Conservation (phyloP, 108 stramenopile species). For the Cyclotella baltica region DNA sequence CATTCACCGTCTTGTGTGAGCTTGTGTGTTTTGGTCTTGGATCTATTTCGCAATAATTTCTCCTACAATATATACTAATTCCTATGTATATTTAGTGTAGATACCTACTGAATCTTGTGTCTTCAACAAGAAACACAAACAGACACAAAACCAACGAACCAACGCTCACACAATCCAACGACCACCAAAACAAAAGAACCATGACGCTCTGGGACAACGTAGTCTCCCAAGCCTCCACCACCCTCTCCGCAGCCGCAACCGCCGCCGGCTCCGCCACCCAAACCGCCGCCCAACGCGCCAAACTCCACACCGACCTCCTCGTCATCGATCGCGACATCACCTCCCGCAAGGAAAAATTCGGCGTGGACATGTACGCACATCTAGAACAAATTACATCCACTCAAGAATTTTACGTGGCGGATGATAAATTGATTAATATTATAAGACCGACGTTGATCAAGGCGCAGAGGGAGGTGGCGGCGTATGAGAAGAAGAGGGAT, state of each 20-base stretch:
- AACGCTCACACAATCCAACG: too few relatives aligned
- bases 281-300: slow-evolving; percentile 65
- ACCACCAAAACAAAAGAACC: neutral
- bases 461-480: slow-evolving; percentile 83
- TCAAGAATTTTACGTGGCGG: slow-evolving; percentile 77
- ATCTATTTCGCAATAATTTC: neutral
- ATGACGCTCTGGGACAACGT: slow-evolving; percentile 65
- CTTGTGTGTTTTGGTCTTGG: neutral
- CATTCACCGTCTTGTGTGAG: too few relatives aligned
- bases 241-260: slow-evolving; percentile 36
- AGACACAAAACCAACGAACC: too few relatives aligned
- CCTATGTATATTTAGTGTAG: too few relatives aligned
- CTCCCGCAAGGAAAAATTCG: slow-evolving; percentile 73
- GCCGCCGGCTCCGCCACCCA: slow-evolving; percentile 62
- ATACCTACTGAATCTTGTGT: too few relatives aligned
- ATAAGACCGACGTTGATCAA: slow-evolving; percentile 70
- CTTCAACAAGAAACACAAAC: too few relatives aligned
- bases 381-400: slow-evolving; percentile 66
- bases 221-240: slow-evolving; percentile 46
- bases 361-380: slow-evolving; percentile 83
- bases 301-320: slow-evolving; percentile 77
- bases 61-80: too few relatives aligned
- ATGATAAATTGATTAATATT: slow-evolving; percentile 66
- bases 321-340: slow-evolving; percentile 76
- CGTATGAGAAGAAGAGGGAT: slow-evolving; percentile 66